Conservation (phyloP, 2,329 filamentous ascomycete species). For the Hansfordia pulvinata region DNA sequence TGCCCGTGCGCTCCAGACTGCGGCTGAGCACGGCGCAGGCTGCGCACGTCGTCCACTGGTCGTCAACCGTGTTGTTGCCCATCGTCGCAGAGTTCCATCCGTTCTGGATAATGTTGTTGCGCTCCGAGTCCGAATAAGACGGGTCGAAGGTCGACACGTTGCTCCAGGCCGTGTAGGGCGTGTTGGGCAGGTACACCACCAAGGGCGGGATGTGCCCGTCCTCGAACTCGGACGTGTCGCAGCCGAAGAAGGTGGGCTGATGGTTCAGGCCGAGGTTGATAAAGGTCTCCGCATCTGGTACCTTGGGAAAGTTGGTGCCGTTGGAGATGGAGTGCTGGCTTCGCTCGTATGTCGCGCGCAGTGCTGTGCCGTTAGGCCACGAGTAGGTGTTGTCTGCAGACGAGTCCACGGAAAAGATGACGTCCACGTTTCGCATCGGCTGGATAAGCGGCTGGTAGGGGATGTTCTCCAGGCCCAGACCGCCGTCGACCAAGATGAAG, state of each 20-base stretch:
- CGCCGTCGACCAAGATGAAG: conserved; percentile 66
- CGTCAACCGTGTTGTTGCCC: conserved; percentile 64
- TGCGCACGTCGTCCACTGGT: conserved; percentile 69
- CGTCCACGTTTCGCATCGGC: conserved; percentile 56
- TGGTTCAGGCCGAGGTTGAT: conserved; percentile 64
- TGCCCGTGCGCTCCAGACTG: conserved; percentile 58
- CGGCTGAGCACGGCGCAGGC: conserved; percentile 76
- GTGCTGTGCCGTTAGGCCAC: conserved; percentile 68
- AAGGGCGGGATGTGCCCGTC: conserved; percentile 38
- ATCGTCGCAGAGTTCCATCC: conserved; percentile 74
- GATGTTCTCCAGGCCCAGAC: conserved; percentile 66
- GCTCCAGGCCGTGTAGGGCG: conserved; percentile 61
- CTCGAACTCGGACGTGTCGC: conserved; percentile 47
- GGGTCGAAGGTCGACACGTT: conserved; percentile 72
- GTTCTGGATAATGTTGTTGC: conserved; percentile 74
- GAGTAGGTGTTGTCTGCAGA: conserved; percentile 55
- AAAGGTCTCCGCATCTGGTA: conserved; percentile 67
- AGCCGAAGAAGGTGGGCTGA: conserved; percentile 70
- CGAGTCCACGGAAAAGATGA: conserved; percentile 69
- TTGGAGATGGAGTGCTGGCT: conserved; percentile 42
- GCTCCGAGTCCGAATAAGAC: conserved; percentile 47
- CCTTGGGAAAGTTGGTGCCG: conserved; percentile 54
- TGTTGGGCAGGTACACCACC: conserved; percentile 79
- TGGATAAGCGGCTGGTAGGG: conserved; percentile 69
- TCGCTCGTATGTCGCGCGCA: conserved; percentile 63